Conservation (phyloP, 2,329 filamentous ascomycete species). For the Colletotrichum sp. region DNA sequence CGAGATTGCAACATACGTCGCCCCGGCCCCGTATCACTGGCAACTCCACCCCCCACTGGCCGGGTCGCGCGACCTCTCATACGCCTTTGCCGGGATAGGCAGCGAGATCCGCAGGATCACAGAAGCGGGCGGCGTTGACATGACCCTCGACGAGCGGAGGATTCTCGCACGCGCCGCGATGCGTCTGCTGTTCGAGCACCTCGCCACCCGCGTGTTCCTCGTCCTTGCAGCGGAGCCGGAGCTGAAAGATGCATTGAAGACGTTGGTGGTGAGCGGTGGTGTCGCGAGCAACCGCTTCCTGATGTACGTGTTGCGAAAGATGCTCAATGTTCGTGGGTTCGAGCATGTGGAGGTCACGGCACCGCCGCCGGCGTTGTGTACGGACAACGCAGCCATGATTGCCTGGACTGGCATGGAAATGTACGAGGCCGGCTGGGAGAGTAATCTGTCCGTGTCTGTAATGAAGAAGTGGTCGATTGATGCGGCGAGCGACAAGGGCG, state of each 20-base stretch:
- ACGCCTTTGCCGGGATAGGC: constrained; percentile 77
- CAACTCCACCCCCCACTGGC: constrained; percentile 70
- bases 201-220: constrained; percentile 76
- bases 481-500: constrained; percentile 60
- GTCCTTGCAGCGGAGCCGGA: constrained; percentile 53
- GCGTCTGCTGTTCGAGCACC: constrained; percentile 85
- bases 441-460: constrained; percentile 63
- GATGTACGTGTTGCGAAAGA: constrained; percentile 63
- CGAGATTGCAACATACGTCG: constrained; percentile 53
- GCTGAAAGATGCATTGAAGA: constrained; percentile 43
- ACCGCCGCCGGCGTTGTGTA: constrained; percentile 81
- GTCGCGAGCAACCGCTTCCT: constrained; percentile 88
- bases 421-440: constrained; percentile 78
- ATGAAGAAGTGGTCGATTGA: constrained; percentile 79
- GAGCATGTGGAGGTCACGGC: constrained; percentile 66
- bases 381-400: constrained; percentile 98
- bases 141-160: constrained; percentile 66
- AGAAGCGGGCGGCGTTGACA: constrained; percentile 38
- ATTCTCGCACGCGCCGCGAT: constrained; percentile 76
- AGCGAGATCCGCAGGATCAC: constrained; percentile 66
- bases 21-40: constrained; percentile 60
- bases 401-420: constrained; percentile 94
- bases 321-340: constrained; percentile 71
- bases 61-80: constrained; percentile 62
- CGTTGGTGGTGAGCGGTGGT: constrained; percentile 85